Base-by-base conservation (phyloP, 805 yeast species). In the Hanseniaspora clermontiae region DNA sequence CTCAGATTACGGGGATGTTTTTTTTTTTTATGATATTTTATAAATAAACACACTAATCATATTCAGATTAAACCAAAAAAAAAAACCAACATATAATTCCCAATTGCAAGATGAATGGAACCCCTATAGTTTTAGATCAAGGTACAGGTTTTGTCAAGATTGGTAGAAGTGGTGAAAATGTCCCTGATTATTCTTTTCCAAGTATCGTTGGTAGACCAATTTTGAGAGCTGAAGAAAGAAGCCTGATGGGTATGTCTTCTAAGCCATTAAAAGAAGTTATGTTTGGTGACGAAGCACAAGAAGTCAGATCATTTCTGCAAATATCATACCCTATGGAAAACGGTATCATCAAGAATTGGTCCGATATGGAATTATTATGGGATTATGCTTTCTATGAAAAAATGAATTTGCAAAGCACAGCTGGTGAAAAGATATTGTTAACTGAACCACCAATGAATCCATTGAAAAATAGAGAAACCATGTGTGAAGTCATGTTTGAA, bases 381-480 rank as follows among this genome's bases (percentile, higher is more conserved):
- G 96, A 93, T 72, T 93, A 91, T 70, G 91, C 97, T 20, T 91
- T 93, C 70, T 86, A 84, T 72, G 95, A 91, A 64, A 80, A 86
- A 66, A 83, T 93, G 87, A 78, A 87, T 67, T 74, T 86, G 57
- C 84, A 86, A 67, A 76, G 87, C 7, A 77, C 88, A 7, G 73
- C 79, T 36, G 95, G 90, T 50, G 78, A 81, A 63, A 91, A 91
- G 70, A 80, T 93, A 47, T 75, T 93, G 62, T 74, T 93, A 60
- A 93, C 98, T 0, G 98, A 93, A 74, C 97, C 98, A 19, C 98
- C 98, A 60, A 84, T 93, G 93, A 93, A 93, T 68, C 98, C 97
- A 34, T 70, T 87, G 65, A 84, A 84, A 67, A 89, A 89, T 70
- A 78, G 97, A 69, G 96, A 89, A 70, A 78, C 80, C 57, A 90